phyloP scores from a whole-genome alignment of 139 green algal genomes.

The Chlorella sp. region DNA sequence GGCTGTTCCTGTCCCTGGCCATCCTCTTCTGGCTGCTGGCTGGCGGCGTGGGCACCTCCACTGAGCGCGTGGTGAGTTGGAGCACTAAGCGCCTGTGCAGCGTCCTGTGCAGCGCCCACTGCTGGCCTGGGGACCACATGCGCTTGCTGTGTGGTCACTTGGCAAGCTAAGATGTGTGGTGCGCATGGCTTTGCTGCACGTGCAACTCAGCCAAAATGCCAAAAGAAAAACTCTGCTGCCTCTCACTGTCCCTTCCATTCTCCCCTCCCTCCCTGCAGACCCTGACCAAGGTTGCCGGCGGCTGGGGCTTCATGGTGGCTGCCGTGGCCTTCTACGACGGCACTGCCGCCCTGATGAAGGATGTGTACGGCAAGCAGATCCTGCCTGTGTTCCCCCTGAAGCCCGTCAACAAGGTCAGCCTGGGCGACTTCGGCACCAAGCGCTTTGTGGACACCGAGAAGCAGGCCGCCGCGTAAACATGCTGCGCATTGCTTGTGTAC shows the following conservation, averaged over 20 bases:
- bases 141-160: no score
- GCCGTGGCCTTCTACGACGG: constrained; percentile 19
- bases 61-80: background rate
- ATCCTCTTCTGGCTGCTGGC: constrained; percentile 39
- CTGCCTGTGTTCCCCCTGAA: constrained; percentile 30
- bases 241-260: no score
- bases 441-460: background rate
- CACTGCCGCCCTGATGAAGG: constrained; percentile 40
- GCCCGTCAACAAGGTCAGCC: constrained; percentile 33
- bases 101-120: no score
- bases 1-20: constrained; percentile 43
- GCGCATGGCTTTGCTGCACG: no score
- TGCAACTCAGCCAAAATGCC: no score
- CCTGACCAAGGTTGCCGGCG: constrained; percentile 37
- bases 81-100: no score
- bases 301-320: constrained; percentile 37
- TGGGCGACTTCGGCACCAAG: constrained; percentile 35
- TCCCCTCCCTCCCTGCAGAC: background rate
- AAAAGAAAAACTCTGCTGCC: no score
- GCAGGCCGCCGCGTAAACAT: background rate
- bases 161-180: no score
- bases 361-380: constrained; percentile 37
- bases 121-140: no score
- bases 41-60: background rate
- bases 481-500: no score